Evolutionary conservation across 129 eudicot species (phyloP), one percentile per base, ranked within the genome.

Genomic region (Heracleum sosnowskyi): DNA sequence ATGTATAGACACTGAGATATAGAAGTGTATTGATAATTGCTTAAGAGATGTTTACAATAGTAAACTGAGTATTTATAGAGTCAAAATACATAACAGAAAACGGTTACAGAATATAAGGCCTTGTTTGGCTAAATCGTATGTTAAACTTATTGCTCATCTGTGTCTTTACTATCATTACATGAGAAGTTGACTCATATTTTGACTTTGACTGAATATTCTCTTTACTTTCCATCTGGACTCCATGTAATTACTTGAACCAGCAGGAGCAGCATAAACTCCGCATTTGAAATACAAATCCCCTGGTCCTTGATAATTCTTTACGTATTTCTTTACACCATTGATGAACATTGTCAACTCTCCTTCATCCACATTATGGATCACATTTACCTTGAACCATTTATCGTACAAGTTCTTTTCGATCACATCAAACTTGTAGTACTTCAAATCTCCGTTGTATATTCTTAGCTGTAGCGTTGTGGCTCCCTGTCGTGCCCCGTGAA

Each of bases 191-290:
- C n/a, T n/a, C n/a, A n/a, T n/a, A n/a, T n/a, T n/a, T n/a, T n/a
- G n/a, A n/a, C n/a, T n/a, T n/a, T n/a, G n/a, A n/a, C n/a, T n/a
- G n/a, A n/a, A n/a, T n/a, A n/a, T n/a, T n/a, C n/a, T n/a, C n/a
- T n/a, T 75, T 7, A 29, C 28, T 64, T 80, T 75, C 79, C 83
- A 80, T 9, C 83, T 64, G 39, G 79, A 80, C 40, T 80, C 79
- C 83, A 80, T 80, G 53, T 80, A 80, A n/a, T 45, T 64, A 45
- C 79, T 80, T 63, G 83, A 80, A 44, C 62, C 62, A 62, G 75
- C 79, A 22, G 79, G 83, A 31, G 83, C 83, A 74, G 83, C 79
- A 80, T 80, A 80, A 63, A 75, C 83, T 45, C 79, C 79, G 22
- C 79, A 80, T 36, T 80, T 75, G 75, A 75, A 80, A 37, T 80